Evolutionary conservation across 2,329 filamentous ascomycete genomes (phyloP).

Genomic region (Botrytis sinoallii): DNA sequence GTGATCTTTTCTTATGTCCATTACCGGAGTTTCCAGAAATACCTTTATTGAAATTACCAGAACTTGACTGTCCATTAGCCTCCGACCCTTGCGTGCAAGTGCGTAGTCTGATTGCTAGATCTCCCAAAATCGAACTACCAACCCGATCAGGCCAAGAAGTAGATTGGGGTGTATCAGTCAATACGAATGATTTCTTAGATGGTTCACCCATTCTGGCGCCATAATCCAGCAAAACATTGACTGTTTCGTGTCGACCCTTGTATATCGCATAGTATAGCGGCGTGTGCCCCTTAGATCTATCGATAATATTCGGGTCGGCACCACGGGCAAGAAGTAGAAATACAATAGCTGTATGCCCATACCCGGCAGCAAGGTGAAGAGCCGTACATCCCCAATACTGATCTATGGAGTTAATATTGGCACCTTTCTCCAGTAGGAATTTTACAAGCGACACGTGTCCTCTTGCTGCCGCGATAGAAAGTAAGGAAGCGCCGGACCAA

Average conservation of each 20-base stretch:
- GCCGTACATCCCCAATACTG: too few species aligned
- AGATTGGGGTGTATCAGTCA: background rate
- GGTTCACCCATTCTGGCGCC: background rate
- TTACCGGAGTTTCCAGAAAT: background rate
- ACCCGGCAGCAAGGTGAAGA: too few species aligned
- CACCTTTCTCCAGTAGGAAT: too few species aligned
- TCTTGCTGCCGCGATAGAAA: too few species aligned
- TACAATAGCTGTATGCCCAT: too few species aligned
- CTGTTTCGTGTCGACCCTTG: background rate
- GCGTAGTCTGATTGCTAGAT: background rate
- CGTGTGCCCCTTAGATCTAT: background rate
- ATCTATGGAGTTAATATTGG: too few species aligned
- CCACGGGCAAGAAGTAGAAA: background rate
- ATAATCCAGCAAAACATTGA: background rate
- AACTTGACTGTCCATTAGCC: background rate
- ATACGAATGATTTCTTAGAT: background rate
- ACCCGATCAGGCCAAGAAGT: background rate
- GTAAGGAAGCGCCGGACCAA: too few species aligned
- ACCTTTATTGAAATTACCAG: background rate
- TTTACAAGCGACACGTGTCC: too few species aligned
- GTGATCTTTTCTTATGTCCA: background rate
- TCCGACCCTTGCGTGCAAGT: background rate
- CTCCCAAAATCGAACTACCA: background rate
- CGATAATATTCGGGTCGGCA: background rate
- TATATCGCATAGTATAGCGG: background rate